Percentiles rank a stretch among this genome's conserved stretches.
Conservation (phyloP, 2,329 filamentous ascomycete genomes). For the Colletotrichum spinosum region DNA sequence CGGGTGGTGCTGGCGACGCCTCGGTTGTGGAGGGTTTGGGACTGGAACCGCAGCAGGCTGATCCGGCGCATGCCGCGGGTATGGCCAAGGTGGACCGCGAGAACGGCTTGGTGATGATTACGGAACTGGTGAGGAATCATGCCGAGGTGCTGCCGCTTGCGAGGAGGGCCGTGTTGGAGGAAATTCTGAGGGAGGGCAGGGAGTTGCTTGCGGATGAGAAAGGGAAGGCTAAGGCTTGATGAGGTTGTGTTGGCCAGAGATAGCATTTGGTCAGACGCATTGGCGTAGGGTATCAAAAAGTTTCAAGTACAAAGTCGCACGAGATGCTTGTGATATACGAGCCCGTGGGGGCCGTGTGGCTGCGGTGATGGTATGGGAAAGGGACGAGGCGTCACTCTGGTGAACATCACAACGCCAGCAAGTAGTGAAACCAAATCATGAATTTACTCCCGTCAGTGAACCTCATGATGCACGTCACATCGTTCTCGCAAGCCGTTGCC, state of each 20-base stretch:
- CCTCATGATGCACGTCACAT: slow-evolving; percentile 36
- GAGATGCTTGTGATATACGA: too few relatives aligned
- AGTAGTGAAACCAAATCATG: slow-evolving; percentile 27
- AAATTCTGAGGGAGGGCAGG: slow-evolving; percentile 63
- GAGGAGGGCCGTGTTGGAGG: slow-evolving; percentile 56
- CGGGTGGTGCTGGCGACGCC: slow-evolving; percentile 18
- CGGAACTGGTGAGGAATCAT: slow-evolving; percentile 62
- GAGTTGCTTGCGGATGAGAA: slow-evolving; percentile 52
- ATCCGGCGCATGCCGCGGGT: slow-evolving; percentile 55
- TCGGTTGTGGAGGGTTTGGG: slow-evolving; percentile 49
- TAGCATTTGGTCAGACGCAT: too few relatives aligned
- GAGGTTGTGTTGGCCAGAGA: too few relatives aligned
- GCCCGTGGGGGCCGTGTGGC: too few relatives aligned
- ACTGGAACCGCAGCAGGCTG: slow-evolving; percentile 60
- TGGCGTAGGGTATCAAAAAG: too few relatives aligned
- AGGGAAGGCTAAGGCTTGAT: slow-evolving; percentile 27
- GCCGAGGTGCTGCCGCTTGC: slow-evolving; percentile 53
- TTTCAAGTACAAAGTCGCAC: too few relatives aligned
- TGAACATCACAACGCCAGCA: not conserved
- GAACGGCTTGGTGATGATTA: slow-evolving; percentile 70
- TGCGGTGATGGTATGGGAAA: too few relatives aligned
- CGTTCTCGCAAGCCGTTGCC: slow-evolving; percentile 22
- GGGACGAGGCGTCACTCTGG: not conserved
- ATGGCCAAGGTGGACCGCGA: slow-evolving; percentile 68
- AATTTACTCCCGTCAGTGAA: slow-evolving; percentile 28